These are phyloP conservation scores for Radiomyces spectabilis DNA, from an alignment of 192 early-diverging fungal genomes.

Conservation along the genomic window DNA sequence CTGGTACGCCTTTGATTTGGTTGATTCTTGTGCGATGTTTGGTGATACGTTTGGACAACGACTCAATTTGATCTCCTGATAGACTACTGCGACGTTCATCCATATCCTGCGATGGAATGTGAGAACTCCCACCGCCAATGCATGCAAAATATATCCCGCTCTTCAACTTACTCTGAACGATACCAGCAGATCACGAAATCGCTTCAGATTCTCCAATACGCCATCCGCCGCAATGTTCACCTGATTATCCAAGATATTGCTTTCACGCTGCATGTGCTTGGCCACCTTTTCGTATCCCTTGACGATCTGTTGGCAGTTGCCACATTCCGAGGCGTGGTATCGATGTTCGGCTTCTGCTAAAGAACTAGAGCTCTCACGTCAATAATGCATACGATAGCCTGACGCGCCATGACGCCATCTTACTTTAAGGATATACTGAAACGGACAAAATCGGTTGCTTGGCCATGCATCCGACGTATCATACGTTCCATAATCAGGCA, in stretches of 20 bases:
- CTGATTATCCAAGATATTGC: conserved; percentile 32
- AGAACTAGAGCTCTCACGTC: conserved; percentile 41
- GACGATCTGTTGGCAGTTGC: conserved; percentile 43
- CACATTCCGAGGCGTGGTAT: conserved; percentile 53
- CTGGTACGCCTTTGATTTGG: conserved; percentile 29
- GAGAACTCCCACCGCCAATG: conserved; percentile 5
- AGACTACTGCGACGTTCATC: conserved; percentile 47
- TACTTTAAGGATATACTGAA: conserved; percentile 52
- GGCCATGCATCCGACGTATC: conserved; percentile 54
- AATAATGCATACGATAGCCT: too few species aligned
- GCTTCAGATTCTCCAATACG: conserved; percentile 54
- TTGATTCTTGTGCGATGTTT: conserved; percentile 41
- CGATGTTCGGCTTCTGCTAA: conserved; percentile 45
- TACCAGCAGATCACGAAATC: conserved; percentile 56
- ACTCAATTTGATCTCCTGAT: conserved; percentile 35
- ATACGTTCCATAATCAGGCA: conserved; percentile 54
- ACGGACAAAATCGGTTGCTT: conserved; percentile 50
- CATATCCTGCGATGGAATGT: conserved; percentile 26
- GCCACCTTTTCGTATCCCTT: conserved; percentile 43
- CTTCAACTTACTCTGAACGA: conserved; percentile 35
- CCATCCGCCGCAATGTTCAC: conserved; percentile 31
- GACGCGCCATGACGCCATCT: too few species aligned
- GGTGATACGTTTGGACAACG: conserved; percentile 47
- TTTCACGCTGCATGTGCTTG: conserved; percentile 35
- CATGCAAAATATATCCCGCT: neutral